phyloP scores from a whole-genome alignment of 345 rosid genomes.

The Clarkia xantiana region DNA sequence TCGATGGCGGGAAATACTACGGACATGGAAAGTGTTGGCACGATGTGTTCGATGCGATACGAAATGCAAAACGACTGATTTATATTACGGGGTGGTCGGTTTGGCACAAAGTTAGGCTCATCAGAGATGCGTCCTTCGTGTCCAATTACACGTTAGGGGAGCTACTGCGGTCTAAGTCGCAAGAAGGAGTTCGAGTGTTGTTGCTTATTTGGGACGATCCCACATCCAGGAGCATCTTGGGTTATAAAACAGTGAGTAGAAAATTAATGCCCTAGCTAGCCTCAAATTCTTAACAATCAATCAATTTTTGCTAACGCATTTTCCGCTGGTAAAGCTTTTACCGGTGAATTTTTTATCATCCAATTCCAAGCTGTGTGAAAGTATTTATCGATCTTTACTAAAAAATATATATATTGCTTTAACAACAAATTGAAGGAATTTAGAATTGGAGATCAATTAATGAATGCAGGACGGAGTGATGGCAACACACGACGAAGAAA shows the following conservation, averaged over 20 bases:
- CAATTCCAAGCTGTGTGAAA: no score
- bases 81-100: constrained; percentile 97
- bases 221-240: constrained; percentile 80
- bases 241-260: constrained; percentile 60
- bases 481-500: constrained; percentile 96
- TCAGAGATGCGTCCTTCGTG: constrained; percentile 40
- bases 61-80: constrained; percentile 63
- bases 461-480: constrained; percentile 74
- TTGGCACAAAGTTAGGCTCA: constrained; percentile 71
- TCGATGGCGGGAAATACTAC: constrained; percentile 49
- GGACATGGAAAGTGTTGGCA: constrained; percentile 83
- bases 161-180: constrained; percentile 70
- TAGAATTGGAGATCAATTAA: no score
- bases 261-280: background rate
- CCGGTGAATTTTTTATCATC: no score
- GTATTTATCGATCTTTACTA: no score
- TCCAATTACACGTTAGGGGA: constrained; percentile 54
- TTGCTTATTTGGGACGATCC: constrained; percentile 98
- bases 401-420: no score
- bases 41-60: constrained; percentile 71
- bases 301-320: no score
- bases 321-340: no score
- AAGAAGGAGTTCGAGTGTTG: constrained; percentile 90
- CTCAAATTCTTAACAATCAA: no score
- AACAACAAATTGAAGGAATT: no score